phyloP scores from a whole-genome alignment of 2,329 filamentous ascomycete species.

The Ascosphaera apis region DNA sequence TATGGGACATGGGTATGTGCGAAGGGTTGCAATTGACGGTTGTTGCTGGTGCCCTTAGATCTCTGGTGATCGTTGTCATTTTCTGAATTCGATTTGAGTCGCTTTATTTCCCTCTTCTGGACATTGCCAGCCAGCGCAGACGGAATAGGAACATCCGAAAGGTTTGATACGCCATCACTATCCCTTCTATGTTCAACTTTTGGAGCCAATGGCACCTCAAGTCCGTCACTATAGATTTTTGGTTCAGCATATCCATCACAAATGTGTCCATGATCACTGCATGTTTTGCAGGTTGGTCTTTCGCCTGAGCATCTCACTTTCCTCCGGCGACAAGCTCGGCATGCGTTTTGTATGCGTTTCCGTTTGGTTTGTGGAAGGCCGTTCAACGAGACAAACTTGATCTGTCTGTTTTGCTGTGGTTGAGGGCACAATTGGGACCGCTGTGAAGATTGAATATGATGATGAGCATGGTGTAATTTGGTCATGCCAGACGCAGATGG shows the following conservation, averaged over 20 bases:
- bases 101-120: slow-evolving; percentile 1
- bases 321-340: slow-evolving; percentile 49
- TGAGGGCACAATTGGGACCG: too few relatives aligned
- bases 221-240: slow-evolving; percentile 1
- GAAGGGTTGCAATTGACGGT: background rate
- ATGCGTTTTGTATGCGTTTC: slow-evolving; percentile 21
- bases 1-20: slow-evolving; percentile 42
- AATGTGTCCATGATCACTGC: slow-evolving; percentile 44
- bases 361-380: slow-evolving; percentile 60
- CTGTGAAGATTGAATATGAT: too few relatives aligned
- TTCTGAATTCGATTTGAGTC: background rate
- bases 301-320: slow-evolving; percentile 57
- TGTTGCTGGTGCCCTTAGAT: background rate
- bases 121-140: slow-evolving; percentile 3
- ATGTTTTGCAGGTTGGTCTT: slow-evolving; percentile 46
- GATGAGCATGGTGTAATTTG: too few relatives aligned
- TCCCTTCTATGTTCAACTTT: slow-evolving; percentile 9
- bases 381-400: slow-evolving; percentile 64
- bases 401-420: slow-evolving; percentile 24
- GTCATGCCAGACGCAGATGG: too few relatives aligned
- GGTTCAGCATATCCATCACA: slow-evolving; percentile 17
- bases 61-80: background rate
- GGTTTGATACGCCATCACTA: background rate
- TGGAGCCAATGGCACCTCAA: slow-evolving; percentile 38
- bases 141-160: slow-evolving; percentile 12